phyloP scores from a whole-genome alignment of 2,329 filamentous ascomycete genomes.

The Zarea fungicola region DNA sequence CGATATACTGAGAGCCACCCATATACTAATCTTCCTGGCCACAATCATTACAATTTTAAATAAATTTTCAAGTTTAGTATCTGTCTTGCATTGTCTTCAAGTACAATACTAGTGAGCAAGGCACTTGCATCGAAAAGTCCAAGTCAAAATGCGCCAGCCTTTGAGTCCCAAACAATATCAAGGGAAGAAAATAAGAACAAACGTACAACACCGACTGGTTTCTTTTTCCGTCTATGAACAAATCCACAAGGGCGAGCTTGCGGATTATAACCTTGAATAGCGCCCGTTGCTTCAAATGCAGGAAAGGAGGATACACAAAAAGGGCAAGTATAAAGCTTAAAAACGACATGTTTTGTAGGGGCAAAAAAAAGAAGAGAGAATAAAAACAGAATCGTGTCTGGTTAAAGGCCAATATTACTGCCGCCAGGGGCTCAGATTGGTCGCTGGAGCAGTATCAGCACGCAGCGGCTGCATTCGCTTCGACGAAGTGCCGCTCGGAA shows the following conservation, averaged over 20 bases:
- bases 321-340: not conserved
- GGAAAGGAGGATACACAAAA: not conserved
- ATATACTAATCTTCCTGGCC: too few relatives aligned
- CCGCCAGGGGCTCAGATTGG: constrained; percentile 16
- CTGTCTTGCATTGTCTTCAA: too few relatives aligned
- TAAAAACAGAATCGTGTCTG: not conserved
- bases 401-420: not conserved
- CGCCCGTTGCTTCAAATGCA: not conserved
- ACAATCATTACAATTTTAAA: too few relatives aligned
- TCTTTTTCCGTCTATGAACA: constrained; percentile 5
- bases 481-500: constrained; percentile 21
- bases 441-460: constrained; percentile 22
- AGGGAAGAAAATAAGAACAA: not conserved
- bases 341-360: not conserved
- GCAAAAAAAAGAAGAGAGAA: not conserved
- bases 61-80: too few relatives aligned
- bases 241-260: not conserved
- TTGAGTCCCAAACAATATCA: not conserved
- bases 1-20: too few relatives aligned
- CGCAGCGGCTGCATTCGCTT: constrained; percentile 22
- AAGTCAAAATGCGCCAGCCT: not conserved
- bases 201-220: not conserved
- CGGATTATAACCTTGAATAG: not conserved
- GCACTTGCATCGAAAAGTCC: too few relatives aligned
- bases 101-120: too few relatives aligned